Evolutionary conservation across 2,329 filamentous ascomycete species (phyloP).

Genomic region (Sporothrix pallida): DNA sequence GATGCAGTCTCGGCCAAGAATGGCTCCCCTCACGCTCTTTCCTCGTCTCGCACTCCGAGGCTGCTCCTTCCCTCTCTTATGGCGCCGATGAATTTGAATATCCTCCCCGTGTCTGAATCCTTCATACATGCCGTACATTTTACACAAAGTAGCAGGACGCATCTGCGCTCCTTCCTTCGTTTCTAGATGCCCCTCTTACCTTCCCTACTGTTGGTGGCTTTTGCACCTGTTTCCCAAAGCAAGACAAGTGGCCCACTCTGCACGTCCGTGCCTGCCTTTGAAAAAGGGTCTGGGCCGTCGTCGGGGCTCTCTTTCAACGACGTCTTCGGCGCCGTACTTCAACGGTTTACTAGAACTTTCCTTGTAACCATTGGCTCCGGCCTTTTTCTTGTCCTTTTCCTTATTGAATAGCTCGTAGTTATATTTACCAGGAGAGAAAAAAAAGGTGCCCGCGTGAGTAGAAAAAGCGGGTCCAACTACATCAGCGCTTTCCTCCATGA

Average conservation of each 20-base stretch:
- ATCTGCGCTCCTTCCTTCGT: conserved; percentile 9
- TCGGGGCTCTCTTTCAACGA: not conserved
- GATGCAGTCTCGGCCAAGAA: not conserved
- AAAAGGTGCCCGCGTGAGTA: conserved; percentile 27
- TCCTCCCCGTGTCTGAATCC: too few relatives aligned
- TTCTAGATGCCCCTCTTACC: not conserved
- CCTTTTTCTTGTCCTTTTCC: not conserved
- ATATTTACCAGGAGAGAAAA: not conserved
- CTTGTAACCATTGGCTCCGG: conserved; percentile 9
- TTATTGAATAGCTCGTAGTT: conserved; percentile 23
- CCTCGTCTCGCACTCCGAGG: not conserved
- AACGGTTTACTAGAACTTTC: conserved; percentile 1
- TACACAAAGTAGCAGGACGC: not conserved
- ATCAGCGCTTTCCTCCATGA: not conserved
- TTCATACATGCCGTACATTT: too few relatives aligned
- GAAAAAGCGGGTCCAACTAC: conserved; percentile 20
- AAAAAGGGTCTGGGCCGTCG: conserved; percentile 12
- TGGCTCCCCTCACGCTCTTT: conserved; percentile 6
- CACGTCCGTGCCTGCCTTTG: not conserved
- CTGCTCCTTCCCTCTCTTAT: not conserved
- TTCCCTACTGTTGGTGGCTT: conserved; percentile 4
- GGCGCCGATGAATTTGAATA: not conserved
- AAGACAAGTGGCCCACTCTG: conserved; percentile 11
- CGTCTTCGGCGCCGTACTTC: not conserved
- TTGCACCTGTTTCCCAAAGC: conserved; percentile 14